A percentile compares a stretch with the other conserved stretches of the same genome.
phyloP scores from a whole-genome alignment of 2,329 filamentous ascomycete species.

The Penicillium hesseltinei region DNA sequence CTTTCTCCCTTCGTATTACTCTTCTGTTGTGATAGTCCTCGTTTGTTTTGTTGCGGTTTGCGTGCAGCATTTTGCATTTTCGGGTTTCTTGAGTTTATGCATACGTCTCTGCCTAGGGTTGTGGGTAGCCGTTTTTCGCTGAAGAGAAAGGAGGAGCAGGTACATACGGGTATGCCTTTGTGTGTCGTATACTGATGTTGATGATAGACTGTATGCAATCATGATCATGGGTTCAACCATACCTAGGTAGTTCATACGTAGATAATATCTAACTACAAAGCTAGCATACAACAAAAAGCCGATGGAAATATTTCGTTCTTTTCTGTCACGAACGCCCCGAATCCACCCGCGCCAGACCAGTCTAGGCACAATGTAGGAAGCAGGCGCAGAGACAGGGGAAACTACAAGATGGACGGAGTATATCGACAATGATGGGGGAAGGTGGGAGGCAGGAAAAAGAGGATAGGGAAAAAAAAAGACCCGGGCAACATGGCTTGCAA shows the following conservation, averaged over 20 bases:
- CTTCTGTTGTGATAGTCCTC: not conserved
- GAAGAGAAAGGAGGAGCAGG: not conserved
- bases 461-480: slow-evolving; percentile 3
- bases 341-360: slow-evolving; percentile 23
- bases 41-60: not conserved
- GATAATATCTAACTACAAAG: not conserved
- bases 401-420: slow-evolving; percentile 17
- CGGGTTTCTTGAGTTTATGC: not conserved
- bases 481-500: slow-evolving; percentile 20
- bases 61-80: slow-evolving; percentile 2
- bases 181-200: not conserved
- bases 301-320: slow-evolving; percentile 20
- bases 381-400: slow-evolving; percentile 15
- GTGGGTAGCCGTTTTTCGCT: not conserved
- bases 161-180: not conserved
- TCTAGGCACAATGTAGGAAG: slow-evolving; percentile 24
- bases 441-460: slow-evolving; percentile 1
- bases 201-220: not conserved
- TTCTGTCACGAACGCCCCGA: slow-evolving; percentile 19
- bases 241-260: not conserved
- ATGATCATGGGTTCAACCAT: not conserved
- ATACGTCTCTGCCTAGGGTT: not conserved
- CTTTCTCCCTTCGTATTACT: not conserved
- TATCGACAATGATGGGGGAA: slow-evolving; percentile 18
- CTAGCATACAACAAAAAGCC: not conserved